A percentile compares a stretch with the other conserved stretches of the same genome.
Evolutionary conservation across 169 alveolate species (phyloP).

Genomic region (Plasmodium blacklocki): DNA sequence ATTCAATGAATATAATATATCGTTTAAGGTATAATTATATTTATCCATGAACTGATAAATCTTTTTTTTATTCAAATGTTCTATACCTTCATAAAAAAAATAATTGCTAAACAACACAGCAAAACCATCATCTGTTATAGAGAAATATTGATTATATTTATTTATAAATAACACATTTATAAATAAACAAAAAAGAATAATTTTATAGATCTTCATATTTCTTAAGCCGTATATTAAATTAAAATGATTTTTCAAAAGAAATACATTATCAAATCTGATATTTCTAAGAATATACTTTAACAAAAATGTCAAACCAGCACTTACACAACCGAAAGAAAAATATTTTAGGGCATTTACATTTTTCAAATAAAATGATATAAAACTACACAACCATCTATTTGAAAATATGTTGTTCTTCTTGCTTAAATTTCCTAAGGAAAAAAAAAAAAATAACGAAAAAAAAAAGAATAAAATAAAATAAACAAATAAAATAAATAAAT

Average conservation of each 20-base stretch:
- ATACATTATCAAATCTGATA: slow-evolving; percentile 27
- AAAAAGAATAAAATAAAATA: not conserved
- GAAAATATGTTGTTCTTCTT: slow-evolving; percentile 76
- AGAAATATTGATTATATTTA: slow-evolving; percentile 65
- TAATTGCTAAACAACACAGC: slow-evolving; percentile 28
- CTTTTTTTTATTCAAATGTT: slow-evolving; percentile 23
- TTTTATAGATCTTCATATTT: slow-evolving; percentile 26
- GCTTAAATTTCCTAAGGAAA: slow-evolving; percentile 70
- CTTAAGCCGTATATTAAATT: slow-evolving; percentile 23
- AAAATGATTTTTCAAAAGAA: slow-evolving; percentile 13
- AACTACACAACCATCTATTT: slow-evolving; percentile 70
- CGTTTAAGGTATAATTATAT: slow-evolving; percentile 54
- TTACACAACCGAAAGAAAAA: slow-evolving; percentile 21
- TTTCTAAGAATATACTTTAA: slow-evolving; percentile 6
- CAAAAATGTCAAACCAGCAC: slow-evolving; percentile 27
- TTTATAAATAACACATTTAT: slow-evolving; percentile 30
- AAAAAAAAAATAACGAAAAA: not conserved
- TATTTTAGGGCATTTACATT: slow-evolving; percentile 34
- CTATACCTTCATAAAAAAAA: slow-evolving; percentile 42
- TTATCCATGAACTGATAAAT: slow-evolving; percentile 51
- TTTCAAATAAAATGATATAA: slow-evolving; percentile 49
- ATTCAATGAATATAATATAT: slow-evolving; percentile 40
- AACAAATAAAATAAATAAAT: not conserved
- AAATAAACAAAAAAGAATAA: slow-evolving; percentile 32
- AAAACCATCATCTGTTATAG: slow-evolving; percentile 43